Evolutionary conservation across 2,329 filamentous ascomycete genomes (phyloP), one percentile per base, ranked within the genome.

Genomic region (Mycosphaerella sp.): DNA sequence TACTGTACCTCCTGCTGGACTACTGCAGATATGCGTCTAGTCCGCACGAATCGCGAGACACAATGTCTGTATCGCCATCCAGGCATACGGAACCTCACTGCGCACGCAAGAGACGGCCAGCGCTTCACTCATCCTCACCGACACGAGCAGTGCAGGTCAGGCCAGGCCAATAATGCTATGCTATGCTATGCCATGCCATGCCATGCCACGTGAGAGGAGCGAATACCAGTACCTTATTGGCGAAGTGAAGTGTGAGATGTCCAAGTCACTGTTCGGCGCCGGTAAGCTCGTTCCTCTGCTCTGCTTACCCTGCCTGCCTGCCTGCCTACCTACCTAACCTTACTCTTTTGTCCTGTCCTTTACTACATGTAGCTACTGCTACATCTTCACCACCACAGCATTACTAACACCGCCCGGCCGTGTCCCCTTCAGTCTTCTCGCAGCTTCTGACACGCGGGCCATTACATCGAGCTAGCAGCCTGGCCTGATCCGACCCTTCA

Each of bases 401-500:
- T 39, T 16, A 39, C n/a, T 18, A 16, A 39, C 16, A 4, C 7
- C 1, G 8, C 37, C 4, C 14, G 8, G 12, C 21, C 17, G 18
- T 3, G 10, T 21, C 44, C 36, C 14, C 21, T 39, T 47, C 46
- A 13, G 41, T 50, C 40, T 43, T 43, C 41, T 42, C 47, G 47
- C 47, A 50, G 47, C 47, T 50, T 50, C 41, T 44, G 34, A 44
- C 40, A 50, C 47, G 18, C 32, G 41, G 25, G 35, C 32, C 39
- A 41, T 47, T 21, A 35, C 43, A 13, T 35, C 14, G 36, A 14
- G 36, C 12, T 39, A 14, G 16, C 37, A 18, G 37, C 16, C 37
- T 41, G 17, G 16, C 37, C 18, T 13, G 18, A 12, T 25, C 37
- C 8, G 10, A 9, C 12, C 16, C 17, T 14, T 21, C 16, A 41